Percentiles rank a stretch among this genome's conserved stretches.
Evolutionary conservation across 192 early-diverging fungal genomes (phyloP).

Genomic region (Coemansia sp.): DNA sequence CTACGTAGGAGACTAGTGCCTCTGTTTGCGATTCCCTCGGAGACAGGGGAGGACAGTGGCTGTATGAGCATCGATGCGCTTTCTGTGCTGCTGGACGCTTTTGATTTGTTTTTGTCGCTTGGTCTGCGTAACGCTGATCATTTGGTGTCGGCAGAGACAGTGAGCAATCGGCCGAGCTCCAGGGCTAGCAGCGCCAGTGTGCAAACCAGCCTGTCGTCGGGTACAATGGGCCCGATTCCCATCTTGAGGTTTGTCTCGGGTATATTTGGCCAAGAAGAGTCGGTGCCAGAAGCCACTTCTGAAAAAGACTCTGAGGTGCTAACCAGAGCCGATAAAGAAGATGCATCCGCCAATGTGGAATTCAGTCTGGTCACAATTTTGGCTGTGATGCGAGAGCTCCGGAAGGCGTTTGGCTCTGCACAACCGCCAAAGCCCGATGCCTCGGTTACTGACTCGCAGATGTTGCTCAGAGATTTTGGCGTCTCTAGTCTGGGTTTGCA

Average conservation of each 20-base stretch:
- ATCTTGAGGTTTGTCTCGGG: constrained; percentile 34
- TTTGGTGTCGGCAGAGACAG: neutral
- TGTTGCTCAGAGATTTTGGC: constrained; percentile 34
- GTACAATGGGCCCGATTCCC: constrained; percentile 23
- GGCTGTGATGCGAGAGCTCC: constrained; percentile 36
- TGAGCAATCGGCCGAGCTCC: constrained; percentile 23
- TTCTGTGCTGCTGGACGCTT: constrained; percentile 30
- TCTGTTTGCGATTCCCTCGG: constrained; percentile 31
- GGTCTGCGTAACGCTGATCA: constrained; percentile 30
- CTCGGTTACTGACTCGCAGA: neutral
- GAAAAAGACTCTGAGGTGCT: neutral
- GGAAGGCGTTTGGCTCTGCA: constrained; percentile 33
- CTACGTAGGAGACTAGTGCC: constrained; percentile 26
- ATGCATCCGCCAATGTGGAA: neutral
- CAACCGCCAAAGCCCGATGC: neutral
- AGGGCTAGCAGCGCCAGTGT: constrained; percentile 26
- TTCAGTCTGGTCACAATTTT: constrained; percentile 33
- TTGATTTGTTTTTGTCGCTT: constrained; percentile 38
- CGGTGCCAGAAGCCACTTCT: neutral
- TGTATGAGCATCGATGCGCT: constrained; percentile 29
- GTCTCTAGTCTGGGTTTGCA: constrained; percentile 1
- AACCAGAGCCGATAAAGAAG: neutral
- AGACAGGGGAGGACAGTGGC: neutral
- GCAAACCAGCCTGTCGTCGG: constrained; percentile 8
- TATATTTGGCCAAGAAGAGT: constrained; percentile 34